phyloP scores from a whole-genome alignment of 805 yeast species.

The Kodamaea neixiangensis region DNA sequence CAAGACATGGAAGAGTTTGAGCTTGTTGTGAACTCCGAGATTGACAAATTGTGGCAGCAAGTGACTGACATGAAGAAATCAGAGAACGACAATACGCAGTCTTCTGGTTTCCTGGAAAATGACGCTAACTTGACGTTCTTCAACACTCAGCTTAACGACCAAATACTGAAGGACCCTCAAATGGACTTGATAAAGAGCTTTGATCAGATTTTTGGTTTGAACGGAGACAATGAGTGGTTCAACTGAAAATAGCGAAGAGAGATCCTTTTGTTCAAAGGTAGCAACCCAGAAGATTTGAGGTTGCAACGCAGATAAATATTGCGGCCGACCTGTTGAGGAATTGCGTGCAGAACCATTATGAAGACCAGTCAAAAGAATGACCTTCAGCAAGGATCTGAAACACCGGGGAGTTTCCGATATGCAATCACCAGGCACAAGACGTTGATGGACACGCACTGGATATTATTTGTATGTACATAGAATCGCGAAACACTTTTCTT shows the following conservation, averaged over 20 bases:
- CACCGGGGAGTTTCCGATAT: neutral
- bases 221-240: conserved; percentile 4
- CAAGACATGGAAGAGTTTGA: conserved; percentile 17
- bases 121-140: neutral
- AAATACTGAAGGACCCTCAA: neutral
- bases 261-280: too few relatives aligned
- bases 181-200: neutral
- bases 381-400: neutral
- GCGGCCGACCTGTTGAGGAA: too few relatives aligned
- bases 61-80: conserved; percentile 27
- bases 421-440: neutral
- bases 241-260: neutral
- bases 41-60: conserved; percentile 40
- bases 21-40: conserved; percentile 28
- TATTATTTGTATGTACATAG: neutral
- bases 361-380: neutral
- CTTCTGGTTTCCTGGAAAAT: neutral
- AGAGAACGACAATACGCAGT: neutral
- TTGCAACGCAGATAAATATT: too few relatives aligned
- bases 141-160: neutral
- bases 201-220: conserved; percentile 1
- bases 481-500: neutral
- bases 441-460: neutral
- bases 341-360: neutral
- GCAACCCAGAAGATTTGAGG: neutral